Conservation (phyloP, 2,329 filamentous ascomycete genomes). For the Anthostomella pinea region DNA sequence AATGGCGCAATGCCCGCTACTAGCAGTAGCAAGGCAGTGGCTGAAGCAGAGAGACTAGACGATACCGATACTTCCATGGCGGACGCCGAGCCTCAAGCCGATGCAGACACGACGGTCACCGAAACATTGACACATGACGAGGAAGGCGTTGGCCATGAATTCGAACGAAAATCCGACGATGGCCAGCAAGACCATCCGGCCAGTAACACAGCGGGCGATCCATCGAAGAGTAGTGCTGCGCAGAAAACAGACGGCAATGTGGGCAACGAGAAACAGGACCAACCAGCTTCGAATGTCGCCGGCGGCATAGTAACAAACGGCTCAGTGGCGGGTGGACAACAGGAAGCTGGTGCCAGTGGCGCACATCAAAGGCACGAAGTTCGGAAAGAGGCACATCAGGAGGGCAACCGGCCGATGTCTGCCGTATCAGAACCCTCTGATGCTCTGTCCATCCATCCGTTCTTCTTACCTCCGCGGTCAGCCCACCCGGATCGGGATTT, state of each 20-base stretch:
- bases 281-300: slow-evolving; percentile 1
- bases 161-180: slow-evolving; percentile 15
- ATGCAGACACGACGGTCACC: slow-evolving; percentile 17
- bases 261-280: slow-evolving; percentile 7
- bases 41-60: slow-evolving; percentile 9
- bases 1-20: slow-evolving; percentile 20
- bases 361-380: slow-evolving; percentile 11
- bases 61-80: slow-evolving; percentile 29
- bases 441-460: slow-evolving; percentile 65
- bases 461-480: slow-evolving; percentile 64
- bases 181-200: slow-evolving; percentile 2
- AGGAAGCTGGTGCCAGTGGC: slow-evolving; percentile 15
- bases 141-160: too few relatives aligned
- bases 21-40: slow-evolving; percentile 8
- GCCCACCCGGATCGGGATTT: slow-evolving; percentile 66
- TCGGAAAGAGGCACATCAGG: slow-evolving; percentile 15
- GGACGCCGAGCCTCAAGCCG: slow-evolving; percentile 19
- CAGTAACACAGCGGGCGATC: slow-evolving; percentile 1
- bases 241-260: slow-evolving; percentile 8
- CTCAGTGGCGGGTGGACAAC: slow-evolving; percentile 11
- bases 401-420: slow-evolving; percentile 23
- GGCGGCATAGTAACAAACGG: slow-evolving; percentile 16
- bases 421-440: slow-evolving; percentile 42
- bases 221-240: slow-evolving; percentile 1
- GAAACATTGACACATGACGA: slow-evolving; percentile 19